A percentile compares a stretch with the other conserved stretches of the same genome.
Evolutionary conservation across 116 monocot genomes (phyloP).

Genomic region (Dioscorea cayenensis): DNA sequence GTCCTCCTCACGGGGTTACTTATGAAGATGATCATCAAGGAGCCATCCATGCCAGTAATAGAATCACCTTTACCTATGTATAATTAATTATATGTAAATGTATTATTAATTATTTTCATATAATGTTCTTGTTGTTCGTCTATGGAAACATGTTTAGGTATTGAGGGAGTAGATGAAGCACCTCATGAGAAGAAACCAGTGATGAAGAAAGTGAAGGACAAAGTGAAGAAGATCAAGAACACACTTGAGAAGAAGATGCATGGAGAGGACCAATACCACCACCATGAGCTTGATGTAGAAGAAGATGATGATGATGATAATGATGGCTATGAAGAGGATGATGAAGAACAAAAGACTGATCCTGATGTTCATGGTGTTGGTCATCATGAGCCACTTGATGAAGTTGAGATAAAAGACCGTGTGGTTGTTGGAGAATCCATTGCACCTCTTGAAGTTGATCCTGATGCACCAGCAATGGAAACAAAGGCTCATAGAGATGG

Average conservation of each 20-base stretch:
- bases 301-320: slow-evolving; percentile 15
- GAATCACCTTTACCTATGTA: not conserved
- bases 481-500: not conserved
- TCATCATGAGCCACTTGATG: too few species aligned
- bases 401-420: not conserved
- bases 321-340: slow-evolving; percentile 8
- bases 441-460: not conserved
- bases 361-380: slow-evolving; percentile 16
- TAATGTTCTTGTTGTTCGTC: not conserved
- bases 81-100: not conserved
- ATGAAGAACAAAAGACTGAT: slow-evolving; percentile 6
- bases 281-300: not conserved
- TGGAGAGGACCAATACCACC: slow-evolving; percentile 5
- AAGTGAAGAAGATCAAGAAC: slow-evolving; percentile 52
- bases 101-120: not conserved
- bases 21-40: not conserved
- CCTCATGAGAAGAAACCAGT: slow-evolving; percentile 36
- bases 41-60: not conserved
- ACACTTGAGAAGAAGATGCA: slow-evolving; percentile 23
- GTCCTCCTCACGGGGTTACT: not conserved
- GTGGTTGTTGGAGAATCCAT: slow-evolving; percentile 13
- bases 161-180: slow-evolving; percentile 3
- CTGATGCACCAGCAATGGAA: not conserved
- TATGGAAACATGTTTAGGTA: not conserved
- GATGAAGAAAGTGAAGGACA: slow-evolving; percentile 45